These are phyloP conservation scores for Phytophthora ohioensis DNA, from an alignment of 352 stramenopile genomes.

Conservation along the genomic window DNA sequence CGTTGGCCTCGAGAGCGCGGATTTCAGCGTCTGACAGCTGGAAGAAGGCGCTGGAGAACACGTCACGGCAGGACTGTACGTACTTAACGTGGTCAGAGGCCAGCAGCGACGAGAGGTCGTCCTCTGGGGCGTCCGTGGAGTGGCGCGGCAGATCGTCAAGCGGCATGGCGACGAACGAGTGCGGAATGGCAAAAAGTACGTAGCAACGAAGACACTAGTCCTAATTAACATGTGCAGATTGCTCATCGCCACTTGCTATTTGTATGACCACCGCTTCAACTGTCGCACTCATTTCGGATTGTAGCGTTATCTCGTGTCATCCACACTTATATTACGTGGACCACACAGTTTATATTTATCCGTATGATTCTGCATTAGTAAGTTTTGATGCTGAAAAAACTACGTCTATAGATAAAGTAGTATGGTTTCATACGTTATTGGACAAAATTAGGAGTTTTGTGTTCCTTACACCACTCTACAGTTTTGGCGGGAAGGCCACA, in stretches of 20 bases:
- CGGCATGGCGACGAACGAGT: slow-evolving; percentile 16
- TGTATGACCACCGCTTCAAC: background rate
- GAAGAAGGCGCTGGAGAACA: slow-evolving; percentile 37
- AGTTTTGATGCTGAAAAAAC: no score
- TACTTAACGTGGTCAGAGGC: slow-evolving; percentile 45
- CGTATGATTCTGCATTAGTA: no score
- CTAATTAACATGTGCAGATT: slow-evolving; percentile 8
- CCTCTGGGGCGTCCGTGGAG: slow-evolving; percentile 1
- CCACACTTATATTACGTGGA: slow-evolving; percentile 1
- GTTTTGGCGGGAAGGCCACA: slow-evolving; percentile 29
- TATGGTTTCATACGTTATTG: no score
- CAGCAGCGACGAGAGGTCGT: slow-evolving; percentile 33
- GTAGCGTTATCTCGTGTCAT: background rate
- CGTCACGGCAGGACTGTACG: slow-evolving; percentile 21
- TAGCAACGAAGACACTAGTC: background rate
- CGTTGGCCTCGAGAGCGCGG: slow-evolving; percentile 57
- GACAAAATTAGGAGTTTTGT: no score
- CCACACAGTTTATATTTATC: slow-evolving; percentile 5
- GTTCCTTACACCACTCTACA: no score
- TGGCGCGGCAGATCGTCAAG: background rate
- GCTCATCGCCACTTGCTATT: no score
- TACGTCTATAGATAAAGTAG: no score
- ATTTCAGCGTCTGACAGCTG: slow-evolving; percentile 63
- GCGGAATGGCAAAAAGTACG: background rate
- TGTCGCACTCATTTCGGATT: slow-evolving; percentile 4